These are phyloP conservation scores for Posidonia oceanica DNA, from an alignment of 116 monocot species.

Conservation along the genomic window DNA sequence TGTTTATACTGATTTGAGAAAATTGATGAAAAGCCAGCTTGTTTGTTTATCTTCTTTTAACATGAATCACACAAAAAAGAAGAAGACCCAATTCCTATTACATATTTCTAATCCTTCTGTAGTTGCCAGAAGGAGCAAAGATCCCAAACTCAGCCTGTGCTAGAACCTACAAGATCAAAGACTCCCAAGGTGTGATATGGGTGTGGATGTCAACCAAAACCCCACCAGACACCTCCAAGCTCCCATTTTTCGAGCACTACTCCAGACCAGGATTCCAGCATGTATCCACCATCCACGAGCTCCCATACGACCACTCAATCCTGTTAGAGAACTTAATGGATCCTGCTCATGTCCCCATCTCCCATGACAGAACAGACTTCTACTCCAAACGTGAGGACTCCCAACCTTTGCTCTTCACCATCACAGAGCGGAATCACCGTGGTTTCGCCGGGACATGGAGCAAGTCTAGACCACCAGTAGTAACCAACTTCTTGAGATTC, in stretches of 20 bases:
- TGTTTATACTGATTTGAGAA: too few species aligned
- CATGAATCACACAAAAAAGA: too few species aligned
- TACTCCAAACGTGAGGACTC: conserved; percentile 69
- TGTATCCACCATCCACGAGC: conserved; percentile 61
- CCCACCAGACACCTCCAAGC: conserved; percentile 31
- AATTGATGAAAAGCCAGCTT: too few species aligned
- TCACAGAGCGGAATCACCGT: conserved; percentile 25
- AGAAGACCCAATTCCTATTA: not conserved
- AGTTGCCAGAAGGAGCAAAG: conserved; percentile 60
- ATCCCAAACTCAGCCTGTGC: conserved; percentile 54
- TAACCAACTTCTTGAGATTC: conserved; percentile 41
- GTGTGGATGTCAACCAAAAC: conserved; percentile 75
- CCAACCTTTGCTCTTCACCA: conserved; percentile 42
- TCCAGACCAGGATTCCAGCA: conserved; percentile 43
- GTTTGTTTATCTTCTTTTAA: too few species aligned
- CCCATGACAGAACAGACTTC: conserved; percentile 80
- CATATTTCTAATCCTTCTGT: conserved; percentile 8
- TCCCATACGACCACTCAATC: conserved; percentile 86
- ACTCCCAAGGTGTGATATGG: conserved; percentile 79
- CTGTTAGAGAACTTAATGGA: conserved; percentile 88
- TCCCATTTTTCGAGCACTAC: conserved; percentile 65
- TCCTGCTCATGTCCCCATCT: conserved; percentile 85
- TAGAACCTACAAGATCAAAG: conserved; percentile 32
- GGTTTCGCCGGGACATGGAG: conserved; percentile 68
- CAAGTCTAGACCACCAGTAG: conserved; percentile 8